phyloP scores from a whole-genome alignment of 352 stramenopile genomes.

The Globisporangium abappressorium region DNA sequence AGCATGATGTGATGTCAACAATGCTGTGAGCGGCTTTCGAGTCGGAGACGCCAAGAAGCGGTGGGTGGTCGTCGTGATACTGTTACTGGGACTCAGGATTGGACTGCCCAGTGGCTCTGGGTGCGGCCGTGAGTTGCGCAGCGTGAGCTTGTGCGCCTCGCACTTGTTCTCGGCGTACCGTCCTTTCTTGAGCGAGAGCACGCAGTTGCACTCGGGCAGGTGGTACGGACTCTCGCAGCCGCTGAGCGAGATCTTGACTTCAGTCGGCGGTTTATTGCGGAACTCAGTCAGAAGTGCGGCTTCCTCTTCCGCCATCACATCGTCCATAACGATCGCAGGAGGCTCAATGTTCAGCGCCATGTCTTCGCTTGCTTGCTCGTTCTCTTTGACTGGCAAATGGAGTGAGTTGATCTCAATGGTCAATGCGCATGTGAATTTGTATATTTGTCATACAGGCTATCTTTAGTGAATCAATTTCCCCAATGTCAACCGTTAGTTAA shows the following conservation, averaged over 20 bases:
- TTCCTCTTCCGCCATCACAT: not conserved
- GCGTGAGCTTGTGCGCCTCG: conserved; percentile 55
- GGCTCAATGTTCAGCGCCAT: conserved; percentile 1
- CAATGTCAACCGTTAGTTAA: not conserved
- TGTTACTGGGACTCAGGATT: not conserved
- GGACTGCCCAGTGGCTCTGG: conserved; percentile 29
- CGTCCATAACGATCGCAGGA: not conserved
- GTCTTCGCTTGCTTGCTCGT: not conserved
- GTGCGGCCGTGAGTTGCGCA: conserved; percentile 50
- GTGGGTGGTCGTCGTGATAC: conserved; percentile 9
- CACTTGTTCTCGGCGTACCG: conserved; percentile 47
- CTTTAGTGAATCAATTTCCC: not conserved
- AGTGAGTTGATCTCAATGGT: not conserved
- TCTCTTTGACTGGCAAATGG: not conserved
- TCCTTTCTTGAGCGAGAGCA: conserved; percentile 40
- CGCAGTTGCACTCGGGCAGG: conserved; percentile 42
- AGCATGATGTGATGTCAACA: not conserved
- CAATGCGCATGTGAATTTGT: not conserved
- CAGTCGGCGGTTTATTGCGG: conserved; percentile 8
- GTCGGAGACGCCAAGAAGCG: conserved; percentile 1
- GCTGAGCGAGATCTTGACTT: conserved; percentile 39
- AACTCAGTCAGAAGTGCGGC: conserved; percentile 12
- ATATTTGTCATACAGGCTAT: not conserved
- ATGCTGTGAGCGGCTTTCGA: conserved; percentile 6
- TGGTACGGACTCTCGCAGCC: conserved; percentile 14